phyloP scores from a whole-genome alignment of 2,329 filamentous ascomycete genomes.

The Ophiocordyceps camponoti-saundersi region DNA sequence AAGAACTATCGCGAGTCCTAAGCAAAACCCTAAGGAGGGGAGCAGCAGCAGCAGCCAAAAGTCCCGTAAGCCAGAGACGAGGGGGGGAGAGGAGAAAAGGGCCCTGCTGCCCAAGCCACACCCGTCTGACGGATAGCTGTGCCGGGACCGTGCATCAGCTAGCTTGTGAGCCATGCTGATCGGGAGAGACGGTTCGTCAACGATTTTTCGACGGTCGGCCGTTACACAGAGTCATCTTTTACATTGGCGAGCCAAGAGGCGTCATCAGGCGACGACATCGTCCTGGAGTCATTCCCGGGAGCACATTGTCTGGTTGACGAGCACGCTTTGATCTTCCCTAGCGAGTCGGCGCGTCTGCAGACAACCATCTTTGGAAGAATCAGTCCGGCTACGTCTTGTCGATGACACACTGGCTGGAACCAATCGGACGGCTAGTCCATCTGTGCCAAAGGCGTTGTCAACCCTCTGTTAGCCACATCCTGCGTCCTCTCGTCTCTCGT shows the following conservation, averaged over 20 bases:
- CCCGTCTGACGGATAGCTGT: neutral
- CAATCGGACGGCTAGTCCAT: neutral
- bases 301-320: no score
- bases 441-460: no score
- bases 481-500: neutral
- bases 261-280: no score
- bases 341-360: neutral
- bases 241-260: no score
- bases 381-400: no score
- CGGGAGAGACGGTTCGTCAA: neutral
- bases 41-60: neutral
- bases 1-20: no score
- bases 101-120: neutral
- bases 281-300: no score
- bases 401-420: neutral
- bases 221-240: no score
- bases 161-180: neutral
- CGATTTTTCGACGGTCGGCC: no score
- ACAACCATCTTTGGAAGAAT: neutral
- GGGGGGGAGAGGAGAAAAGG: neutral
- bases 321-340: no score
- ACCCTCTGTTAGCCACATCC: no score
- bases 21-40: neutral
- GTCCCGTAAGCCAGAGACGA: neutral
- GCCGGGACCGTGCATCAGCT: neutral